Base-by-base conservation (phyloP, 345 rosid species). In the Lepidium africanum region DNA sequence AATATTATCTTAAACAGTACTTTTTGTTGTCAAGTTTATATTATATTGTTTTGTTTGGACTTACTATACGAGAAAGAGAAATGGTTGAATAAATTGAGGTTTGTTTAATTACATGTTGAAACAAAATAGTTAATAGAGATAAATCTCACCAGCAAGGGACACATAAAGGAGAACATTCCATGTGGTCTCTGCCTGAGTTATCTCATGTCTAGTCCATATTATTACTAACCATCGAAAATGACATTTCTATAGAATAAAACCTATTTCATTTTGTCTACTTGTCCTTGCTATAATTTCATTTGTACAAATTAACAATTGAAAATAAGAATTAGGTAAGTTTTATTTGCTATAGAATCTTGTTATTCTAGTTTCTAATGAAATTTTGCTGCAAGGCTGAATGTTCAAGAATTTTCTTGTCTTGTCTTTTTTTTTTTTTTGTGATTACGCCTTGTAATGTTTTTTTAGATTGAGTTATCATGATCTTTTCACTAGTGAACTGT, bases 151-250 rank as follows among this genome's bases (percentile, higher is more conserved):
- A 46, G 51, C 69, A 55, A 30, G 13, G 65, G 6, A 74, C 37
- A 19, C 70, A 55, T 54, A 68, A 75, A 60, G 70, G 53, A 61
- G 65, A 75, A 75, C 78, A 75, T 75, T 75, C 59, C 78, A 75
- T 75, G 74, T 75, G 78, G 65, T 9, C 46, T 68, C 55, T 70
- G 78, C 70, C 52, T 68, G 53, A 21, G 74, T 54, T 37, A 51
- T 59, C 51, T 53, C 65, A 46, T 46, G 74, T 62, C 60, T 37
- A 67, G 69, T 74, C 73, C 50, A 59, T 43, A 52, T 49, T 66
- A 69, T 48, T 53, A 51, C 33, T 57, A 75, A 74, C 69, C 52
- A 46, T 14, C 15, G 78, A 75, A 54, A 75, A 75, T 75, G 65
- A 75, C 78, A 55, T 47, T 61, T 55, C 61, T n/a, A 15, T 7